phyloP scores from a whole-genome alignment of 208 protist species.

The Acanthamoeba lenticulata region DNA sequence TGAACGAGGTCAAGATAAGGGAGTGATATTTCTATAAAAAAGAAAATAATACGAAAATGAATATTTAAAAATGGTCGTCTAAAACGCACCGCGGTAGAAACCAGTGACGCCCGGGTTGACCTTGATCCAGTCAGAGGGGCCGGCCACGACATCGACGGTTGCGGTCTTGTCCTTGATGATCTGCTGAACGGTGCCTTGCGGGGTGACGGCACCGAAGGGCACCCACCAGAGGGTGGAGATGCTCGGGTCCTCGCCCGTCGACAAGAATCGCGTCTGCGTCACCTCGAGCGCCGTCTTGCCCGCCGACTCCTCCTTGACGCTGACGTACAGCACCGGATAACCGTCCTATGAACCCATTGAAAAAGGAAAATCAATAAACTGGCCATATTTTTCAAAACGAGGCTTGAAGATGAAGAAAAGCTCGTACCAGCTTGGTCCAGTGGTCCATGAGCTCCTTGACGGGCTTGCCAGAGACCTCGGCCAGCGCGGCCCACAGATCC shows the following conservation, averaged over 20 bases:
- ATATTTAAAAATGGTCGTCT: slow-evolving; percentile 24
- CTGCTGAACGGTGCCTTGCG: slow-evolving; percentile 10
- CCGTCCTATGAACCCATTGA: not conserved
- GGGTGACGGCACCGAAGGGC: slow-evolving; percentile 3
- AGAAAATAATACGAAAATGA: no score
- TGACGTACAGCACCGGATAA: slow-evolving; percentile 55
- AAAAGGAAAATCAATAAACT: not conserved
- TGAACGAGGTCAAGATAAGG: no score
- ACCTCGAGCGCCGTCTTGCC: not conserved
- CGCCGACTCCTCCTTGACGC: slow-evolving; percentile 31
- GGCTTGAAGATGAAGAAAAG: no score
- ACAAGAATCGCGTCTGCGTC: slow-evolving; percentile 16
- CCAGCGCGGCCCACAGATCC: slow-evolving; percentile 94
- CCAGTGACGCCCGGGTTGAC: slow-evolving; percentile 50
- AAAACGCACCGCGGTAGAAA: slow-evolving; percentile 5
- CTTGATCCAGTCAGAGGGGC: slow-evolving; percentile 25
- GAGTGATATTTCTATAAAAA: no score
- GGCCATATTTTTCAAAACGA: no score
- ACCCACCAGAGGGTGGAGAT: slow-evolving; percentile 49
- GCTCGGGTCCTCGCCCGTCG: slow-evolving; percentile 26
- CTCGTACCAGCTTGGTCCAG: slow-evolving; percentile 94
- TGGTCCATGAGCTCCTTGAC: slow-evolving; percentile 92
- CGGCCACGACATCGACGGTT: not conserved
- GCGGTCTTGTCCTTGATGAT: slow-evolving; percentile 56
- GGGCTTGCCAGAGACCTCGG: slow-evolving; percentile 88